Evolutionary conservation across 176 grass and related monocot genomes (phyloP).

Genomic region (Poa pratensis): DNA sequence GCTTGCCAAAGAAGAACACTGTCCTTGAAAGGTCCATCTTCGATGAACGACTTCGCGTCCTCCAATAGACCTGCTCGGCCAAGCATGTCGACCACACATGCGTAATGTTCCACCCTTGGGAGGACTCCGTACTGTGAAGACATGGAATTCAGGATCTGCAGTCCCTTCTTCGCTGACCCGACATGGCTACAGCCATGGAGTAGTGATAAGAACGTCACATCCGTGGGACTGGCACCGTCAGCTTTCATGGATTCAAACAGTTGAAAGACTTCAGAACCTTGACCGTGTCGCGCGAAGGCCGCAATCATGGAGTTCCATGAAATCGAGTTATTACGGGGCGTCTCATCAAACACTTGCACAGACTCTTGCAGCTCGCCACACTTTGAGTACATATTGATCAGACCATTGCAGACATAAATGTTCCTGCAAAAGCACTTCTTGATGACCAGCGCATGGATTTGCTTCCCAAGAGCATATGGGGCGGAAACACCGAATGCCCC

Average conservation of each 20-base stretch:
- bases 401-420: slow-evolving; percentile 77
- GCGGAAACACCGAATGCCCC: slow-evolving; percentile 72
- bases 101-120: slow-evolving; percentile 85
- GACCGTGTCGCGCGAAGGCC: slow-evolving; percentile 72
- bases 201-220: slow-evolving; percentile 84
- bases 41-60: slow-evolving; percentile 71
- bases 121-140: slow-evolving; percentile 45
- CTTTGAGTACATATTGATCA: slow-evolving; percentile 95
- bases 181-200: slow-evolving; percentile 86
- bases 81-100: slow-evolving; percentile 85
- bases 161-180: slow-evolving; percentile 69
- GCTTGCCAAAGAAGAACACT: slow-evolving; percentile 73
- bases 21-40: slow-evolving; percentile 57
- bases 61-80: slow-evolving; percentile 62
- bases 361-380: slow-evolving; percentile 75
- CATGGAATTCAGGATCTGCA: slow-evolving; percentile 76
- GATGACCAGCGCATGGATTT: slow-evolving; percentile 73
- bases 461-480: slow-evolving; percentile 73
- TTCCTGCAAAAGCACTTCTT: slow-evolving; percentile 62
- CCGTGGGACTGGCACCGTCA: slow-evolving; percentile 57
- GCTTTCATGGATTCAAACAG: slow-evolving; percentile 78
- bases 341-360: slow-evolving; percentile 58
- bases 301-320: slow-evolving; percentile 94
- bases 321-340: slow-evolving; percentile 51
- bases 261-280: slow-evolving; percentile 57